These are phyloP conservation scores for Pythium diclinum DNA, from an alignment of 352 stramenopile genomes.

Conservation along the genomic window DNA sequence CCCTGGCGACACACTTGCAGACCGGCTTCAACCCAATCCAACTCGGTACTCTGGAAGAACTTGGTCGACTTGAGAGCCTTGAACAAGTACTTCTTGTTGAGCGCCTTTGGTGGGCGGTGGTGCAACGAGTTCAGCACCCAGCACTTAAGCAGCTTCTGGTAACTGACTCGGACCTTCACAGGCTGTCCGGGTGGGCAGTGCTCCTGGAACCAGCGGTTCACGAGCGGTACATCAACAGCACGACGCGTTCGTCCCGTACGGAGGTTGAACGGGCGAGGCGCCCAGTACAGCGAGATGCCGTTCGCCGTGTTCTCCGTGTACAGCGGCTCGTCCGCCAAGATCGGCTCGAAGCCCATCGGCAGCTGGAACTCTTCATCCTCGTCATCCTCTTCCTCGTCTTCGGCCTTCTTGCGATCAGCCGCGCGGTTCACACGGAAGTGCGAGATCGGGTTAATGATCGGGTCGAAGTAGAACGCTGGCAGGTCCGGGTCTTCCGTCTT, in stretches of 20 bases:
- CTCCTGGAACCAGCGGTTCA: constrained; percentile 99
- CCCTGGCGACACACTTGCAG: constrained; percentile 98
- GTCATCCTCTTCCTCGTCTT: constrained; percentile 59
- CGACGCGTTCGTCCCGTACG: constrained; percentile 94
- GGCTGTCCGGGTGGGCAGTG: constrained; percentile 97
- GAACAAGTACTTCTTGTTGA: constrained; percentile 98
- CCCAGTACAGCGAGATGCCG: constrained; percentile 98
- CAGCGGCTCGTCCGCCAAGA: constrained; percentile 92
- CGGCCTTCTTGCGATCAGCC: constrained; percentile 44
- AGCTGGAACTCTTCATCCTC: constrained; percentile 90
- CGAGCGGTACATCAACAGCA: constrained; percentile 97
- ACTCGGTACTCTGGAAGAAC: constrained; percentile 99
- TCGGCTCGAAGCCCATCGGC: constrained; percentile 84
- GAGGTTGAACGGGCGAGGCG: constrained; percentile 97
- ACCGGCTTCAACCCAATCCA: constrained; percentile 99
- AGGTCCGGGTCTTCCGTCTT: constrained; percentile 94
- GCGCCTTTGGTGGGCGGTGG: constrained; percentile 88
- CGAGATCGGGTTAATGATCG: constrained; percentile 97
- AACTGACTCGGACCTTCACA: constrained; percentile 99
- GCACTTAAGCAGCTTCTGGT: constrained; percentile 99
- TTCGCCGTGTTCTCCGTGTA: constrained; percentile 95
- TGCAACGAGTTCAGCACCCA: constrained; percentile 99
- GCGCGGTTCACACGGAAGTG: constrained; percentile 84
- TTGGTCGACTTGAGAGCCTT: constrained; percentile 99
- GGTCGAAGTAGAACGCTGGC: constrained; percentile 97